Base-by-base conservation (phyloP, 2,329 filamentous ascomycete genomes). In the Venturia pyrina region DNA sequence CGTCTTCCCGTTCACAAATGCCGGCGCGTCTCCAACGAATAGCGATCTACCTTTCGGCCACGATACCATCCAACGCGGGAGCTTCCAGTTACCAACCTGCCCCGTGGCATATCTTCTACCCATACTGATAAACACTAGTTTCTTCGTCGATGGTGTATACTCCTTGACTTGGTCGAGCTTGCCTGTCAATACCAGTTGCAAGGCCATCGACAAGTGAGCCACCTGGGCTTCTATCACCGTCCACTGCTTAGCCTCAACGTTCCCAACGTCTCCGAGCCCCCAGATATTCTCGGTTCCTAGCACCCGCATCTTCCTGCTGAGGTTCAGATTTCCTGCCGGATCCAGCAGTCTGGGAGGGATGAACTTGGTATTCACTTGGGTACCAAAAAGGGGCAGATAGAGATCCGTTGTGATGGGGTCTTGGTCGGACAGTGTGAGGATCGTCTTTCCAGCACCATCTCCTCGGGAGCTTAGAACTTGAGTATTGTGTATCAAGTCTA, bases 311-410 rank as follows among this genome's bases (percentile, higher is more conserved):
- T 57, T 57, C 28, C 32, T 57, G 6, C 50, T 24, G 5, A 57
- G 50, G 34, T 57, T 57, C 24, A 57, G 32, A 57, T 57, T 57
- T 17, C 50, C 50, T 57, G 50, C 50, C 24, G 50, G 50, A 57
- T 57, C 50, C 13, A 57, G 28, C 24, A 57, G 50, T 37, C 24
- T 57, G 15, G 50, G 32, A 5, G 50, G 50, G 17, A 57, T 19
- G 19, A 57, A 57, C 11, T n/a, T 57, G 10, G 50, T 57, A 10
- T 57, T 57, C 50, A 57, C 50, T 34, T 34, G 37, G 11, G 50
- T 57, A 8, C 50, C 50, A n/a, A 57, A 57, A 32, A 57, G 50
- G 13, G 50, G 50, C 21, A 57, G 50, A 10, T 57, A 57, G 11
- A 57, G 50, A 57, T 57, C 50, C 28, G 50, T 34, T 11, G 1